Evolutionary conservation across 2,329 filamentous ascomycete genomes (phyloP).

Genomic region (Alternaria infectoria): DNA sequence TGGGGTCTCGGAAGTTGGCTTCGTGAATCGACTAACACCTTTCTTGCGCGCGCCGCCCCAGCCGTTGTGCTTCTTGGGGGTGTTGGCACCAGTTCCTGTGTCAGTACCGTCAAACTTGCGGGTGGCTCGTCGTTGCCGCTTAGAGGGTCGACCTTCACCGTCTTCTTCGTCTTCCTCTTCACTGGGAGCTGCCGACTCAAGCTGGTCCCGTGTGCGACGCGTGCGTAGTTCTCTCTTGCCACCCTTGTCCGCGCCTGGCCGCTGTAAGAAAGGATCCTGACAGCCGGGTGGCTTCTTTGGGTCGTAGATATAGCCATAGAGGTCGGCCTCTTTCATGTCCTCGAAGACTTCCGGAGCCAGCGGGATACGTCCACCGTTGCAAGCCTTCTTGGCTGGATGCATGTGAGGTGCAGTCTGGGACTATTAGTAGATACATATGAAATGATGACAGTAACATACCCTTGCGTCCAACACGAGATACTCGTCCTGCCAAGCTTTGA

Average conservation of each 20-base stretch:
- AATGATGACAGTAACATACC: constrained; percentile 24
- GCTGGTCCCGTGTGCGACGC: constrained; percentile 49
- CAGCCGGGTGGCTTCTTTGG: constrained; percentile 56
- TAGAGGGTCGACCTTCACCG: constrained; percentile 36
- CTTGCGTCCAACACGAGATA: constrained; percentile 61
- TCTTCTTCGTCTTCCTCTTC: constrained; percentile 49
- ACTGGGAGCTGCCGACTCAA: constrained; percentile 46
- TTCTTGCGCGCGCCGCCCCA: constrained; percentile 49
- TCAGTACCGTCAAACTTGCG: constrained; percentile 45
- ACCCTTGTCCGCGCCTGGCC: constrained; percentile 52
- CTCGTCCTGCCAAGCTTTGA: constrained; percentile 65
- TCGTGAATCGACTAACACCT: constrained; percentile 42
- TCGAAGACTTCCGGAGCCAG: constrained; percentile 58
- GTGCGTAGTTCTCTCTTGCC: constrained; percentile 56
- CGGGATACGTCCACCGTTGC: constrained; percentile 56
- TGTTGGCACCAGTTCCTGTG: constrained; percentile 36
- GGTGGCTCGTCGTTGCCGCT: constrained; percentile 45
- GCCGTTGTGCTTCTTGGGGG: constrained; percentile 43
- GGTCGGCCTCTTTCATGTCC: constrained; percentile 65
- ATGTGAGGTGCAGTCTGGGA: constrained; percentile 58
- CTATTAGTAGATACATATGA: constrained; percentile 28
- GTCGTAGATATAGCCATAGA: constrained; percentile 67
- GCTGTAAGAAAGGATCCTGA: constrained; percentile 64
- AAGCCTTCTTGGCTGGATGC: constrained; percentile 58
- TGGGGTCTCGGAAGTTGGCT: constrained; percentile 42